These are phyloP conservation scores for Xylariaceae sp. DNA, from an alignment of 2,329 filamentous ascomycete genomes.

Conservation along the genomic window DNA sequence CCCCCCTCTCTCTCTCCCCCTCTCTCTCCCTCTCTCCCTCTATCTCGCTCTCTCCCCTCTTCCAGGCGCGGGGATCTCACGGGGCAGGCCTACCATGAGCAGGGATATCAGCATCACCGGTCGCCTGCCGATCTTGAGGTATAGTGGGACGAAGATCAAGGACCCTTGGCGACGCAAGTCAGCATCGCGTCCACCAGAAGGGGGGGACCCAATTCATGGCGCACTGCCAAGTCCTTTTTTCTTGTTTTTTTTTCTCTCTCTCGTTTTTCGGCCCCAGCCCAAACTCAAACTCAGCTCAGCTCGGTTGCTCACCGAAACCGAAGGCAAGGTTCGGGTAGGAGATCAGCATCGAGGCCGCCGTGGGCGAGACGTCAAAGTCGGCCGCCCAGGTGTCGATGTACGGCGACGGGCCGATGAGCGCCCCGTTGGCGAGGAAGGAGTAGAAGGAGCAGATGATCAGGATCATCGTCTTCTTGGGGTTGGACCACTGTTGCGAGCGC, in stretches of 20 bases:
- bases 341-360: constrained; percentile 45
- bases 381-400: constrained; percentile 49
- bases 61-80: not conserved
- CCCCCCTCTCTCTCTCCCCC: no score
- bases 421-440: constrained; percentile 51
- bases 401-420: constrained; percentile 49
- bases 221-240: no score
- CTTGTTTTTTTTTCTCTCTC: no score
- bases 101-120: constrained; percentile 35
- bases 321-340: constrained; percentile 55
- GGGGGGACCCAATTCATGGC: no score
- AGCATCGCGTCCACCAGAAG: not conserved
- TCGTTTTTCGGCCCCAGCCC: not conserved
- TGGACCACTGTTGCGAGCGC: constrained; percentile 50
- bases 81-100: constrained; percentile 21
- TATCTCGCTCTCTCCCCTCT: no score
- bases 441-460: constrained; percentile 47
- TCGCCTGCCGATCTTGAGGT: constrained; percentile 40
- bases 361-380: constrained; percentile 43
- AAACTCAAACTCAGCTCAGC: not conserved
- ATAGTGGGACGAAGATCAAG: constrained; percentile 49
- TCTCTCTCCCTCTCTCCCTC: not conserved
- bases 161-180: constrained; percentile 27
- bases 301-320: constrained; percentile 37
- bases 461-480: constrained; percentile 50